Percentiles rank a stretch among this genome's conserved stretches.
phyloP scores from a whole-genome alignment of 441 rosid genomes.

The Theobroma grandiflorum region DNA sequence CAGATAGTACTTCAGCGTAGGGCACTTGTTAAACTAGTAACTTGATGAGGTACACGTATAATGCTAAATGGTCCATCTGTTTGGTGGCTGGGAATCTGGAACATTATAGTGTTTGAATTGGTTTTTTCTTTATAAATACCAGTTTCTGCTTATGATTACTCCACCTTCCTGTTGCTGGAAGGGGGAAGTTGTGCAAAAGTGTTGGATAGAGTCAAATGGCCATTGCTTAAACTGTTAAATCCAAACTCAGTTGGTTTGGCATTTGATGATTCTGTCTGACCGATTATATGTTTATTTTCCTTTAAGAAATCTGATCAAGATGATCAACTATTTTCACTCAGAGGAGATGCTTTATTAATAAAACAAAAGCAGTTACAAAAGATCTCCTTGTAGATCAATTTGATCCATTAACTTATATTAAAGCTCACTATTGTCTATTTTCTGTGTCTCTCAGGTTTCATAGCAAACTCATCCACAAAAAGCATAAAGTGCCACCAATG shows the following conservation, averaged over 20 bases:
- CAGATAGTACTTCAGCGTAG: slow-evolving; percentile 60
- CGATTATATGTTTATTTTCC: neutral
- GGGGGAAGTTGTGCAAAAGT: neutral
- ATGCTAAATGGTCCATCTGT: neutral
- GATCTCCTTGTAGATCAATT: neutral
- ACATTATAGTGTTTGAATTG: neutral
- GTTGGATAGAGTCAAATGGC: neutral
- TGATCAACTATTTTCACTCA: neutral
- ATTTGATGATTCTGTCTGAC: neutral
- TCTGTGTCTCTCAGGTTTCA: neutral
- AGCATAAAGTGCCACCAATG: neutral
- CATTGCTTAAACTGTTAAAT: neutral
- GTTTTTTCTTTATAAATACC: neutral
- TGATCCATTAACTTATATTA: neutral
- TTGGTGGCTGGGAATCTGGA: neutral
- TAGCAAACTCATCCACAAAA: neutral
- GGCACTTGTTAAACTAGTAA: neutral
- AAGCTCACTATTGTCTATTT: neutral
- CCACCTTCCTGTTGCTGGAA: neutral
- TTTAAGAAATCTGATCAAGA: neutral
- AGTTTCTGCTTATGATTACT: neutral
- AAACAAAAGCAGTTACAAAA: neutral
- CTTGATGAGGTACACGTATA: neutral
- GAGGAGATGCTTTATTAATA: neutral
- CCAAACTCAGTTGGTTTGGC: neutral